Evolutionary conservation across 1,139 yeast species (phyloP), one percentile per base, ranked within the genome.

Genomic region (Hanseniaspora gamundiae): DNA sequence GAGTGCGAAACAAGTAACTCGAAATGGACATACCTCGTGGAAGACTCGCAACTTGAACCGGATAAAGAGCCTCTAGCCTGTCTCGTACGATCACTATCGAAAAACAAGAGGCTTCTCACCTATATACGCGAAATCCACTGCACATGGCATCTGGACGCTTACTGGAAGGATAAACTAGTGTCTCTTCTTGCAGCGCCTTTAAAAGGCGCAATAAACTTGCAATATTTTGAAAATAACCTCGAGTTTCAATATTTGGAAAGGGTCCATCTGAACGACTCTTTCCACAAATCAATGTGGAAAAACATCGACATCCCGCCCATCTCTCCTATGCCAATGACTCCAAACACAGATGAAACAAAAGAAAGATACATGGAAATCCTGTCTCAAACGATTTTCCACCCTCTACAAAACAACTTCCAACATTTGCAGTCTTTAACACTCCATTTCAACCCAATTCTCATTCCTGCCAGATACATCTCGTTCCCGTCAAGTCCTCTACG

Each of bases 101-200:
- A 48, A 17, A 46, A 51, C 2, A 53, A 55, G 3, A 42, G 38
- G 10, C 46, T 58, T 10, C 46, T 57, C 24, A 49, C 56, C 1
- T 40, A 51, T 11, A 49, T 60, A 8, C 51, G 49, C 40, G 43
- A 50, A 7, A 49, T 60, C 2, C 55, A 51, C 35, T 57, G 61
- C 41, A 52, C 60, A 13, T 60, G 63, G 64, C 62, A 58, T 47
- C 33, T 58, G 10, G 47, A 54, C 43, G 45, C 45, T 14, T 42
- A 42, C 3, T 42, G 52, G 9, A 40, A 59, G 41, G 21, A 42
- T 6, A 36, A 47, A 14, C 48, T 60, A 22, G 45, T 57, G 3
- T 36, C 41, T 2, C 36, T 57, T 9, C 35, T 60, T 11, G 48
- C 45, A 8, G 26, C 41, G 11, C 45, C 52, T 36, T 56, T 48